These are phyloP conservation scores for Fusarium solani-melongenae DNA, from an alignment of 2,329 filamentous ascomycete genomes.

Conservation along the genomic window DNA sequence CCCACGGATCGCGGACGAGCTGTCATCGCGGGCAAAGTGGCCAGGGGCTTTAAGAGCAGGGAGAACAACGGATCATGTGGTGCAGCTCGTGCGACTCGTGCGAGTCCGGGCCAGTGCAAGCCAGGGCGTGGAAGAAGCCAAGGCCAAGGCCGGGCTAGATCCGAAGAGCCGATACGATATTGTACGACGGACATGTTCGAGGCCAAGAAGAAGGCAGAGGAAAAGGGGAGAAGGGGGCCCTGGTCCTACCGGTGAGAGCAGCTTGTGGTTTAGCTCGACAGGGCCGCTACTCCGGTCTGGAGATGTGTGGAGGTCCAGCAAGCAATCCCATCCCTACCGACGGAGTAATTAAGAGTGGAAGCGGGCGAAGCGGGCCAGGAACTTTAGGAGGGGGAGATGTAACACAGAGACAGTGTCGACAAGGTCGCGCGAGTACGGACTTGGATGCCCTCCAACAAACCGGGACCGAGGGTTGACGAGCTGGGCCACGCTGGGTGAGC, in stretches of 20 bases:
- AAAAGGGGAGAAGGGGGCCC: conserved; percentile 25
- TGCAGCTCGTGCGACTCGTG: conserved; percentile 34
- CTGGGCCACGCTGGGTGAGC: neutral
- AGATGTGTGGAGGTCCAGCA: conserved; percentile 28
- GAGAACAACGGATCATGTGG: conserved; percentile 31
- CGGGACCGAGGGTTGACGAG: neutral
- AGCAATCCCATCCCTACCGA: conserved; percentile 24
- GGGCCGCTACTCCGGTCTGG: conserved; percentile 36
- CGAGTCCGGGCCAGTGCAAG: conserved; percentile 35
- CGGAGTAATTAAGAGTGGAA: conserved; percentile 31
- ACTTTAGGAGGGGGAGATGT: conserved; percentile 42
- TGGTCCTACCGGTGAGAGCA: conserved; percentile 29
- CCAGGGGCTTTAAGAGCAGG: neutral
- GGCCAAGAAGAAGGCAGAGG: conserved; percentile 16
- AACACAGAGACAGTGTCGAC: conserved; percentile 33
- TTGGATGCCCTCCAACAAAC: neutral
- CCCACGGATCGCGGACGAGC: conserved; percentile 2
- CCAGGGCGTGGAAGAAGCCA: conserved; percentile 30
- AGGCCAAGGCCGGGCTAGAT: conserved; percentile 30
- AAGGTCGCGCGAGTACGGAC: neutral
- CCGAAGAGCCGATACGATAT: conserved; percentile 38
- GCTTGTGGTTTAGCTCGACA: conserved; percentile 20
- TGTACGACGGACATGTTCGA: conserved; percentile 27
- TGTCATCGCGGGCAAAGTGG: neutral
- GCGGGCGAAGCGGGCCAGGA: conserved; percentile 29